Base-by-base conservation (phyloP, 192 early-diverging fungal genomes). In the Mortierella alpina region DNA sequence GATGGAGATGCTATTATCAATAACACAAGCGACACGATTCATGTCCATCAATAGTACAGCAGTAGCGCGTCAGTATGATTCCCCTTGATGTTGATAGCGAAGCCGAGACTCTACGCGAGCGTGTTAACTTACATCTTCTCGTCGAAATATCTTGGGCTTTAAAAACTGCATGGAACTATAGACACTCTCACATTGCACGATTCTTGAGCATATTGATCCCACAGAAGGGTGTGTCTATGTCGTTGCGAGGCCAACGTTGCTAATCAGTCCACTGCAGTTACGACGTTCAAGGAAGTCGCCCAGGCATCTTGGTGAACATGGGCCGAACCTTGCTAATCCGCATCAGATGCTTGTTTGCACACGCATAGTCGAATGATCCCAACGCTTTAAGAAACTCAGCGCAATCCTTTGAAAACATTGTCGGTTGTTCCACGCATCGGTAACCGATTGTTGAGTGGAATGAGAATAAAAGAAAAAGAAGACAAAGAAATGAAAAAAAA, bases 351-450 rank as follows among this genome's bases (percentile, higher is more conserved):
- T 85, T 87, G 57, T 81, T 84, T 13, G 86, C 82, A 13, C 84
- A 82, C 44, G 58, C 67, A 81, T 85, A 87, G 63, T 87, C 86
- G 64, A 87, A 87, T 6, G 86, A 76, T 22, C 86, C 86, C 18
- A 87, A 40, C 39, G 86, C 87, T 49, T 80, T 80, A 59, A 80
- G 63, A 15, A 72, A 61, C 47, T 80, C 77, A 20, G 70, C 77
- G 50, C 77, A 80, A 44, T 80, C 77, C 41, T 48, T 23, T 10
- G 77, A 54, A 53, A 80, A 80, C 77, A 80, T 80, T 40, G 42
- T n/a, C n/a, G 22, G 11, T 44, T 31, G 31, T 31, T 3, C 31
- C 31, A 31, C 31, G 31, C 31, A 31, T 31, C 31, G 31, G 31
- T 31, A 31, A 31, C 31, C 31, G 31, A 31, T 31, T 31, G 31